phyloP scores from a whole-genome alignment of 768 basidiomycete genomes.

The Boletus tomentosulus region DNA sequence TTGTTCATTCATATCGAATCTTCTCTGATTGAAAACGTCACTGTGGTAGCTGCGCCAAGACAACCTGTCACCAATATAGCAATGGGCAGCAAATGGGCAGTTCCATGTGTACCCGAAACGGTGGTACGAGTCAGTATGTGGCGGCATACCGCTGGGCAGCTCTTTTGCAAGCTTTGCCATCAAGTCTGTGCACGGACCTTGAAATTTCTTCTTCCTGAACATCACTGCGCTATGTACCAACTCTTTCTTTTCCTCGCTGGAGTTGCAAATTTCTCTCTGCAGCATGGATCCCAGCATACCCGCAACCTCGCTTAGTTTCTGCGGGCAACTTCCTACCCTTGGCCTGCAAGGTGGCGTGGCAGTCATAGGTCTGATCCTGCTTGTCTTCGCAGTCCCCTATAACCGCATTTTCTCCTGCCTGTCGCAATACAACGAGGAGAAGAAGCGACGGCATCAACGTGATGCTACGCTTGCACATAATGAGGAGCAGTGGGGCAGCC shows the following conservation, averaged over 20 bases:
- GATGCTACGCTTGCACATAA: slow-evolving; percentile 25
- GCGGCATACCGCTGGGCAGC: neutral
- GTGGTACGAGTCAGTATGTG: slow-evolving; percentile 6
- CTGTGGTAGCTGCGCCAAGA: slow-evolving; percentile 8
- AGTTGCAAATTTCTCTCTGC: slow-evolving; percentile 17
- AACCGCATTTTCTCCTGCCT: slow-evolving; percentile 23
- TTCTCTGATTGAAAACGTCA: slow-evolving; percentile 17
- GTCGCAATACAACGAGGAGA: slow-evolving; percentile 18
- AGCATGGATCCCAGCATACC: slow-evolving; percentile 18
- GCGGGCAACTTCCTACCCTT: slow-evolving; percentile 22
- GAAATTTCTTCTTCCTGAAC: slow-evolving; percentile 7
- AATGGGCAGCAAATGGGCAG: neutral
- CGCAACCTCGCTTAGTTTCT: slow-evolving; percentile 26
- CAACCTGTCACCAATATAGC: slow-evolving; percentile 4
- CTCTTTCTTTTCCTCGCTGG: slow-evolving; percentile 3
- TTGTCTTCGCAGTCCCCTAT: slow-evolving; percentile 19
- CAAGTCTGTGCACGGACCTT: slow-evolving; percentile 10
- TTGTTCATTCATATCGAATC: slow-evolving; percentile 16
- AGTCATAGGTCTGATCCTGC: slow-evolving; percentile 17
- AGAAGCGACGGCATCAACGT: slow-evolving; percentile 27
- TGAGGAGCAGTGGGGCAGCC: slow-evolving; percentile 23
- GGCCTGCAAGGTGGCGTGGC: slow-evolving; percentile 28
- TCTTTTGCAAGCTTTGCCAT: slow-evolving; percentile 1
- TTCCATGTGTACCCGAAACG: neutral
- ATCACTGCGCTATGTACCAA: slow-evolving; percentile 4